These are phyloP conservation scores for Cladophialophora chaetospira DNA, from an alignment of 2,329 filamentous ascomycete genomes.

Conservation along the genomic window DNA sequence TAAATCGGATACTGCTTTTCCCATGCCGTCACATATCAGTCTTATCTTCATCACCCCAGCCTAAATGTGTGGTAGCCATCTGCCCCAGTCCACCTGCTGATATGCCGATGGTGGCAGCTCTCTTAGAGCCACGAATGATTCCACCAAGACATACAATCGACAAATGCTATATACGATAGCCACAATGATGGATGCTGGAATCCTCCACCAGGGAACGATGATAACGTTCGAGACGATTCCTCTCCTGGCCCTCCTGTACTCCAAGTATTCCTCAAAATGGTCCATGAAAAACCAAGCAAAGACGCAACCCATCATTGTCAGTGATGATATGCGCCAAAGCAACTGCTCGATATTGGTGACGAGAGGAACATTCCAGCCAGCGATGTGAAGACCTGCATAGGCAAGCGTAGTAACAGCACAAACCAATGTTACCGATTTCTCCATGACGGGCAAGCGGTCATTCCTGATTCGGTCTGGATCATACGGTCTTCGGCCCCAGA, in stretches of 20 bases:
- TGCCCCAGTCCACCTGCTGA: constrained; percentile 15
- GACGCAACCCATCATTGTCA: constrained; percentile 11
- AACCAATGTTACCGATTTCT: constrained; percentile 19
- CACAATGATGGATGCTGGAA: constrained; percentile 14
- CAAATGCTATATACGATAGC: constrained; percentile 1
- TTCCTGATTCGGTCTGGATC: constrained; percentile 19
- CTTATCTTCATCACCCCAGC: constrained; percentile 1
- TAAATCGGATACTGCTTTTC: too few species aligned
- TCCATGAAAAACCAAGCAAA: constrained; percentile 17
- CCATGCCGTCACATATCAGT: background rate
- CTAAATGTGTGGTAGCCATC: constrained; percentile 13
- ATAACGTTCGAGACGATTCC: constrained; percentile 1
- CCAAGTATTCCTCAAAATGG: constrained; percentile 7
- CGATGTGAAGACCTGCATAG: constrained; percentile 32
- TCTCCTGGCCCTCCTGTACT: background rate
- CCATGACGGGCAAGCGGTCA: constrained; percentile 6
- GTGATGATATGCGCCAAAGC: constrained; percentile 26
- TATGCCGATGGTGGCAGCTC: constrained; percentile 10
- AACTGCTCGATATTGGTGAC: constrained; percentile 32
- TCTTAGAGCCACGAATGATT: constrained; percentile 10
- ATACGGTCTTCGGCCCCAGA: constrained; percentile 9
- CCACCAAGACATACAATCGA: constrained; percentile 11
- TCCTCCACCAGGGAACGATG: constrained; percentile 16
- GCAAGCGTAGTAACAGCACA: constrained; percentile 17
- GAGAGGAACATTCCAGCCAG: constrained; percentile 36